Base-by-base conservation (phyloP, 805 yeast genomes). In the Candida qinlingensis region DNA sequence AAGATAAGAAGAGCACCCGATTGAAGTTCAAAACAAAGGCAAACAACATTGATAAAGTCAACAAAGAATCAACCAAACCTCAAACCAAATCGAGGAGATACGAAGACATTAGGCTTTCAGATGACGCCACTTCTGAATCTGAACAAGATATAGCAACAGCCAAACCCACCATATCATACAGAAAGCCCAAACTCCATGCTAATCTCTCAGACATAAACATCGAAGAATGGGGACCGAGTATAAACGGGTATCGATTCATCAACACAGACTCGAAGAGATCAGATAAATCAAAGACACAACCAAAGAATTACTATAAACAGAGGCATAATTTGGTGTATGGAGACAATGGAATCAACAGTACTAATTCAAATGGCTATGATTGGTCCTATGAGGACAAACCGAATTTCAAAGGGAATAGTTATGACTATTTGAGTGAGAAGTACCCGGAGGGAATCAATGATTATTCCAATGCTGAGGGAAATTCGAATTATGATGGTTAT, bases 201-300 rank as follows among this genome's bases (percentile, higher is more conserved):
- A 19, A 19, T 19, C 19, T 19, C 19, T 19, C 19, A 19, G 19
- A 19, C 19, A 19, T 19, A 19, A 19, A 19, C 19, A 19, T 19
- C 19, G 19, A 42, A 4, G 65, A 61, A 48, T 61, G 64, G 63
- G 65, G 65, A 1, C 65, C 65, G 1, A 12, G 33, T 2, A 59
- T 61, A 19, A 61, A 61, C 35, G 65, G 65, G 1, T 61, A 59
- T 30, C 45, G 62, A 12, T 61, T 61, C 37, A 52, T 61, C 4
- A 13, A 37, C 5, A 13, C 47, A 3, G 7, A 36, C 5, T 19
- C 19, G 19, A 19, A 19, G 19, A 19, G 19, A 19, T 19, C 19
- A 19, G 19, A 19, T 19, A 19, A 3, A 19, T 19, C 19, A 19
- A 19, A 19, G 19, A 45, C 48, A 4, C 7, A 52, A 3, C 11